Percentiles rank a stretch among this genome's conserved stretches.
These are phyloP conservation scores for Pneumocystis murina DNA, from an alignment of 1,139 yeast genomes.

Conservation along the genomic window DNA sequence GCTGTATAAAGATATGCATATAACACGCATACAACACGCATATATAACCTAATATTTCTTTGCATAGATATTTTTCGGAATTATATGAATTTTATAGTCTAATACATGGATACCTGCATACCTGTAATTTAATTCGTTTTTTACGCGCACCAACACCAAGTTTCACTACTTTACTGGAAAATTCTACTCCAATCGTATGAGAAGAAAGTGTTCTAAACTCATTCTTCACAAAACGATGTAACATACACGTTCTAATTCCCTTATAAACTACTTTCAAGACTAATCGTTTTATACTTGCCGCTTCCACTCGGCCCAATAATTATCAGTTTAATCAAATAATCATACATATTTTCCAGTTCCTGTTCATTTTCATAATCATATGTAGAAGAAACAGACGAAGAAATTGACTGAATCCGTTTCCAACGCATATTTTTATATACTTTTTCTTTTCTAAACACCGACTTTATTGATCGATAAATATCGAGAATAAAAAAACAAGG, in stretches of 20 bases:
- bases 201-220: conserved; percentile 19
- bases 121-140: conserved; percentile 27
- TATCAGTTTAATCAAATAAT: conserved; percentile 33
- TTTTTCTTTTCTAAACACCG: too few relatives aligned
- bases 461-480: background rate
- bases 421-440: background rate
- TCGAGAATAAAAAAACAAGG: too few relatives aligned
- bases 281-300: conserved; percentile 25
- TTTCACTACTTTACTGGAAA: conserved; percentile 30
- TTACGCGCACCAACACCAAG: conserved; percentile 24
- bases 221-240: conserved; percentile 7
- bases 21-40: background rate
- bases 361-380: background rate
- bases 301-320: conserved; percentile 34
- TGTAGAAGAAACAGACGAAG: background rate
- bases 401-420: background rate
- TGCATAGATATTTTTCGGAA: too few relatives aligned
- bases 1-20: too few relatives aligned
- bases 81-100: too few relatives aligned
- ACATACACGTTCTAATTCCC: background rate
- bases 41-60: too few relatives aligned
- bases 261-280: background rate
- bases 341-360: conserved; percentile 21
- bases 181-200: conserved; percentile 39
- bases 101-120: conserved; percentile 4